Conservation (phyloP, 805 yeast species). For the Hanseniaspora lachancei region DNA sequence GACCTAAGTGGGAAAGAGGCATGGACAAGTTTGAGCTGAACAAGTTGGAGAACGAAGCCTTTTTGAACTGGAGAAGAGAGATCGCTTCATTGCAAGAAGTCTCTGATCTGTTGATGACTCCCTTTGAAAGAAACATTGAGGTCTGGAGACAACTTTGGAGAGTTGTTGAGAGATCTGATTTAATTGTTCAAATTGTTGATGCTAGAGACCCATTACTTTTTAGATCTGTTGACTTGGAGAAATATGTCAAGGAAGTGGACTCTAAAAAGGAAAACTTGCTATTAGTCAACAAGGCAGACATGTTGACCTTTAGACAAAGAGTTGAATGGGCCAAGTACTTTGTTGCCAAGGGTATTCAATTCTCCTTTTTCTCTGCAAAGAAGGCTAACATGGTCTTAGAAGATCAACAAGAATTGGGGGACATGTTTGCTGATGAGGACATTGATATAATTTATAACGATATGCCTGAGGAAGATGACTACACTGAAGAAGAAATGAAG, state of each 20-base stretch:
- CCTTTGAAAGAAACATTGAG: conserved; percentile 91
- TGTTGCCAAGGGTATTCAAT: conserved; percentile 51
- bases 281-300: conserved; percentile 86
- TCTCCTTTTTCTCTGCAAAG: conserved; percentile 86
- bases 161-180: conserved; percentile 87
- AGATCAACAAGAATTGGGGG: conserved; percentile 35
- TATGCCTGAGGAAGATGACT: conserved; percentile 19
- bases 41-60: conserved; percentile 76
- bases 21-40: conserved; percentile 70
- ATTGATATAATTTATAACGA: conserved; percentile 23
- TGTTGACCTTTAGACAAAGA: conserved; percentile 66
- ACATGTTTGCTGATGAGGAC: conserved; percentile 19
- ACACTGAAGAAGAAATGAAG: conserved; percentile 22
- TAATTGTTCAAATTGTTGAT: conserved; percentile 93
- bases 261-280: conserved; percentile 66
- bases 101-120: conserved; percentile 71
- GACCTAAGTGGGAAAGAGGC: conserved; percentile 71
- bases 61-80: conserved; percentile 86
- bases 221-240: conserved; percentile 77
- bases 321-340: conserved; percentile 79
- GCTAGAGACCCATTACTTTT: conserved; percentile 88
- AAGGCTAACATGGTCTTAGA: conserved; percentile 67
- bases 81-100: conserved; percentile 78
- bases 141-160: conserved; percentile 99
- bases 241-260: conserved; percentile 64